Evolutionary conservation across 306 rosid species (phyloP), one percentile per base, ranked within the genome.

Genomic region (Hylodesmum podocarpum): DNA sequence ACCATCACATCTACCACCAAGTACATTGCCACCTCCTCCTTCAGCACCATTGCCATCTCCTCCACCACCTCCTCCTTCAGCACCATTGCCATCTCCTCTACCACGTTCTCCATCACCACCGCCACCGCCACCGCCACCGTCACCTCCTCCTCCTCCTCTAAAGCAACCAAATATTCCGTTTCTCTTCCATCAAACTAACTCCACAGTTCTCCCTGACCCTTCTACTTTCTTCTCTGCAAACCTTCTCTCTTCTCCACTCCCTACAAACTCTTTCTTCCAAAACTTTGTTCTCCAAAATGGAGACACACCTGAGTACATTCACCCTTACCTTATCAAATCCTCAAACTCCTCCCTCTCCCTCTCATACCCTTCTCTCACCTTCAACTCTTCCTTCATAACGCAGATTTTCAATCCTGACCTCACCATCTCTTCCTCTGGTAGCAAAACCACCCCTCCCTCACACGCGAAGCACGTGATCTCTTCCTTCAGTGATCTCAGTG

Each of bases 251-350:
- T 47, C 84, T 51, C 96, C 98, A 1, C 93, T 91, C 18, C 97
- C 97, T 44, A 94, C 97, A 0, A 92, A 89, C 79, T 85, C 98
- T 9, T 94, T 90, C 87, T 94, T 91, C 86, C 98, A 91, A 73
- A 91, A 91, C 83, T 86, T 62, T 46, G 89, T 84, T 76, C 87
- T 94, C 1, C 59, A 88, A 80, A 86, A 94, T 59, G 98, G 96
- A 2, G 91, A 86, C 39, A 81, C 70, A 25, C 91, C 90, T 0
- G 97, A 91, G 13, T 94, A 90, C 70, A 62, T 94, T 69, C 98
- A 94, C 69, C 98, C 98, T 1, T 94, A 91, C 76, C 91, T 87
- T 63, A 44, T 90, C 71, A 91, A 89, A 84, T 77, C 98, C 65
- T 49, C 91, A 9, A 73, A 75, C 68, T 84, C 91, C n/a, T 80